These are phyloP conservation scores for Aegilops speltoides DNA, from an alignment of 176 grass and related monocot species.

Conservation along the genomic window DNA sequence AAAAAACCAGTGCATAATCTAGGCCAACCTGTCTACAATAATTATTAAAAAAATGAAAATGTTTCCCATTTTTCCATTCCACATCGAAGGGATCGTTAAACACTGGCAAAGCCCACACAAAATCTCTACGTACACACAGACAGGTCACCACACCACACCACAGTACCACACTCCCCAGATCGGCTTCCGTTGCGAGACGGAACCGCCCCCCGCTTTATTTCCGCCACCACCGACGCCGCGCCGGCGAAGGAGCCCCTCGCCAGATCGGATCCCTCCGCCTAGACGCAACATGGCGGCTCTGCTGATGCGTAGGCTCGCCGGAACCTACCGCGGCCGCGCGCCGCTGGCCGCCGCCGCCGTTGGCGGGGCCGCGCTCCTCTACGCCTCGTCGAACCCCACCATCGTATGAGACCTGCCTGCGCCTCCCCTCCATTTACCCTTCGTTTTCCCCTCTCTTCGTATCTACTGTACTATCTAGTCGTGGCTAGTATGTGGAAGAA, in stretches of 20 bases:
- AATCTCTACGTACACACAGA: neutral
- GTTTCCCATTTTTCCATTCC: too few relatives aligned
- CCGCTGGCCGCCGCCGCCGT: conserved; percentile 51
- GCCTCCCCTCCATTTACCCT: conserved; percentile 30
- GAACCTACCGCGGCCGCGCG: conserved; percentile 28
- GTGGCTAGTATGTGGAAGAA: neutral
- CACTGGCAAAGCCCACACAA: neutral
- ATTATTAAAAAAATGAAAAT: too few relatives aligned
- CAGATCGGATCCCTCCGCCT: conserved; percentile 40
- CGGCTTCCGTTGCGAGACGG: neutral
- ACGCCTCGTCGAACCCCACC: conserved; percentile 39
- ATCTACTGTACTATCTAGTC: neutral
- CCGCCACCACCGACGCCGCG: conserved; percentile 7
- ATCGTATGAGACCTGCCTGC: conserved; percentile 34
- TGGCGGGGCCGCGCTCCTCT: conserved; percentile 55
- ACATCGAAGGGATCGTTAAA: neutral
- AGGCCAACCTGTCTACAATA: too few relatives aligned
- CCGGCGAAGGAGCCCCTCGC: conserved; percentile 7
- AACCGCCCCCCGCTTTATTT: neutral
- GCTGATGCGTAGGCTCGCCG: conserved; percentile 62
- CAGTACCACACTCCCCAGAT: neutral
- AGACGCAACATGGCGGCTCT: conserved; percentile 56
- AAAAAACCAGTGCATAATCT: too few relatives aligned
- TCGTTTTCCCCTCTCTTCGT: neutral
- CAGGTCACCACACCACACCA: neutral